Percentiles rank a stretch among this genome's conserved stretches.
These are phyloP conservation scores for Podila epigama DNA, from an alignment of 192 early-diverging fungal genomes.

Conservation along the genomic window DNA sequence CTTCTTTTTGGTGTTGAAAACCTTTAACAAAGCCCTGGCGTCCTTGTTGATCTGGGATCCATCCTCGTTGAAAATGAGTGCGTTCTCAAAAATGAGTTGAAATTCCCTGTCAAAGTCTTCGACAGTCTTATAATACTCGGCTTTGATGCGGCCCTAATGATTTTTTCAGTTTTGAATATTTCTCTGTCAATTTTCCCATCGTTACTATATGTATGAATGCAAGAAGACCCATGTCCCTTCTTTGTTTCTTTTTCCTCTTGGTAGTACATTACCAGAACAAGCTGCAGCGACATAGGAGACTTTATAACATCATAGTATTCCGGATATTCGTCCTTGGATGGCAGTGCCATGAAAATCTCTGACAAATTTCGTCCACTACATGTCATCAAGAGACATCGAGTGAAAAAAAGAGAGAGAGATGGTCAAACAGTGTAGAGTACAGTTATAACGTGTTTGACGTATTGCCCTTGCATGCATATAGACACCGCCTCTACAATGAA, in stretches of 20 bases:
- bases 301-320: constrained; percentile 91
- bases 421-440: not conserved
- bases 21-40: constrained; percentile 60
- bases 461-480: too few species aligned
- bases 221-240: too few species aligned
- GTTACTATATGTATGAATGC: not conserved
- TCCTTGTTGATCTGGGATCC: constrained; percentile 85
- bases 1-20: constrained; percentile 46
- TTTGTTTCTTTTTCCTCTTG: not conserved
- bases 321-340: constrained; percentile 79
- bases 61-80: constrained; percentile 87
- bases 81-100: constrained; percentile 86
- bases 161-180: not conserved
- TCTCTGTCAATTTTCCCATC: not conserved
- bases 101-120: constrained; percentile 83
- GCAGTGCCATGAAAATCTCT: constrained; percentile 83
- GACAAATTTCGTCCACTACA: constrained; percentile 68
- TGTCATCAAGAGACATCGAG: not conserved
- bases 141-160: constrained; percentile 61
- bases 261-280: constrained; percentile 60
- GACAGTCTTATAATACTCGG: constrained; percentile 70
- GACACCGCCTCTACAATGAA: too few species aligned
- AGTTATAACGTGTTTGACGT: too few species aligned
- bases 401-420: not conserved
- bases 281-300: constrained; percentile 78